Evolutionary conservation across 441 rosid genomes (phyloP).

Genomic region (Pelargonium australe): DNA sequence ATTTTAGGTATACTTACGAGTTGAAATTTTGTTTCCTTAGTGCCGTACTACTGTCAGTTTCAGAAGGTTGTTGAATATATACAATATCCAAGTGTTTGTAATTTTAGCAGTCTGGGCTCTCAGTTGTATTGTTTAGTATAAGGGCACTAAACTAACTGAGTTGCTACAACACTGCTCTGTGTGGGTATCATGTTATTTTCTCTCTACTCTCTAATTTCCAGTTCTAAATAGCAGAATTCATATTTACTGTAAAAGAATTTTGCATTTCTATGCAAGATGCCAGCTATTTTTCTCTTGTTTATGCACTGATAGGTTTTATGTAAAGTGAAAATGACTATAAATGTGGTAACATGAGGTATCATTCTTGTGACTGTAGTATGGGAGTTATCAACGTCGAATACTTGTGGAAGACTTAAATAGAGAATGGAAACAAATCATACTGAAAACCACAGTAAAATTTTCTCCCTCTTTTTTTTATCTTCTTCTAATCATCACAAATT

Average conservation of each 20-base stretch:
- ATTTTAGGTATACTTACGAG: too few species aligned
- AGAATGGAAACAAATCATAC: slow-evolving; percentile 65
- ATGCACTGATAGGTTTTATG: too few species aligned
- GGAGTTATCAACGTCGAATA: slow-evolving; percentile 52
- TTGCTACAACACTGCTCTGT: too few species aligned
- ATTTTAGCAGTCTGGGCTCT: background rate
- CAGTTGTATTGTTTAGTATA: too few species aligned
- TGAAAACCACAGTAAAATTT: slow-evolving; percentile 48
- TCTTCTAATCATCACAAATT: slow-evolving; percentile 1
- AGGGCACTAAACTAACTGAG: too few species aligned
- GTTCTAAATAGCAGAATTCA: too few species aligned
- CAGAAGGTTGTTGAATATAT: background rate
- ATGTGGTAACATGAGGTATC: background rate
- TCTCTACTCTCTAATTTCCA: background rate
- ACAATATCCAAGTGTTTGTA: background rate
- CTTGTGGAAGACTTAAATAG: slow-evolving; percentile 81
- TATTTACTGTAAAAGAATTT: too few species aligned
- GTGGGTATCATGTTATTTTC: background rate
- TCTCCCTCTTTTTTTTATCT: slow-evolving; percentile 9
- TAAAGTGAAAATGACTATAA: background rate
- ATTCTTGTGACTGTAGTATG: slow-evolving; percentile 40
- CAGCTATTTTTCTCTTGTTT: background rate
- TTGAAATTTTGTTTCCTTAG: too few species aligned
- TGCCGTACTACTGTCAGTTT: too few species aligned
- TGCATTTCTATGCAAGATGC: too few species aligned